Evolutionary conservation across 2,329 filamentous ascomycete species (phyloP).

Genomic region (Coniochaeta sp.): DNA sequence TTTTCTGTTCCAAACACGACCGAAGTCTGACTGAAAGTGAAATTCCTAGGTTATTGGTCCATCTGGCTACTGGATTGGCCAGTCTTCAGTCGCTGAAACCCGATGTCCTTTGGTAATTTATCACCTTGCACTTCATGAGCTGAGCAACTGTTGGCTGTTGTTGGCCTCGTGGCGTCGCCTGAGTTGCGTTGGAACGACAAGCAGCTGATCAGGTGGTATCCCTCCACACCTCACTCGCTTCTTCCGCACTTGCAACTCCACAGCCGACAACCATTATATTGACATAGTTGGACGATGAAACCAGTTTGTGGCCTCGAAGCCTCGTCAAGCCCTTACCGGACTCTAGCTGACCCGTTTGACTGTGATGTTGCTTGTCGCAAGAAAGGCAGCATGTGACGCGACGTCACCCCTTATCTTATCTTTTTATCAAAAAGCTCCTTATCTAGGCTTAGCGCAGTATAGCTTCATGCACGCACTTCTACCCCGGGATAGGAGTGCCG

Average conservation of each 20-base stretch:
- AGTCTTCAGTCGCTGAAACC: neutral
- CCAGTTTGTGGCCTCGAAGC: too few species aligned
- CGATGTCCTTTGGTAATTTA: neutral
- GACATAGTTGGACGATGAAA: too few species aligned
- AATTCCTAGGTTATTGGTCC: too few species aligned
- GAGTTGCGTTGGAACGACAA: neutral
- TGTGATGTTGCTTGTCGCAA: neutral
- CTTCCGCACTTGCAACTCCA: neutral
- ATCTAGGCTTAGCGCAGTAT: neutral
- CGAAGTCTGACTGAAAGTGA: too few species aligned
- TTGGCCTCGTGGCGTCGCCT: neutral
- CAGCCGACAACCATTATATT: neutral
- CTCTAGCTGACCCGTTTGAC: neutral
- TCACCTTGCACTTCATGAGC: too few species aligned
- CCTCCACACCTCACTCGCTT: neutral
- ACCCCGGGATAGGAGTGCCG: neutral
- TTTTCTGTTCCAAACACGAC: too few species aligned
- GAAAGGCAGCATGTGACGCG: neutral
- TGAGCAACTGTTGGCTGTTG: neutral
- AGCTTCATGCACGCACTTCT: constrained; percentile 2
- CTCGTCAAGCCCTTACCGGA: too few species aligned
- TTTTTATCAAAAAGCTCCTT: neutral
- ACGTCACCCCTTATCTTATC: neutral
- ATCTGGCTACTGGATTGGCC: too few species aligned
- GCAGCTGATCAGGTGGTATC: neutral